A percentile compares a stretch with the other conserved stretches of the same genome.
Conservation (phyloP, 78 protist species). For the Dictyostelium purpureum region DNA sequence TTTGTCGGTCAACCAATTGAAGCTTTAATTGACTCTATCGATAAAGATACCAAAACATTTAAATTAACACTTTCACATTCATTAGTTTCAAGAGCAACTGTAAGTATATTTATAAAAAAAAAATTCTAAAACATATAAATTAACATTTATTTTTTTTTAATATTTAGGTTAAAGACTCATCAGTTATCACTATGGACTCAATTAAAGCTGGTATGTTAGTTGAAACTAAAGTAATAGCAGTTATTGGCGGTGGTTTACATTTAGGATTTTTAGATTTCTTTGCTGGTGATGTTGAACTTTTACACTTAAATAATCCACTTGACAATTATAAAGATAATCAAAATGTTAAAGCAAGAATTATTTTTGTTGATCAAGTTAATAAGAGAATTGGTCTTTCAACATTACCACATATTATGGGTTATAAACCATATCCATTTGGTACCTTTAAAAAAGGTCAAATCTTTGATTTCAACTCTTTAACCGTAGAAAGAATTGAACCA, state of each 20-base stretch:
- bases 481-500: slow-evolving; percentile 10
- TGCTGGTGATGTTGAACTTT: slow-evolving; percentile 37
- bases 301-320: slow-evolving; percentile 29
- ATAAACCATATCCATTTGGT: slow-evolving; percentile 62
- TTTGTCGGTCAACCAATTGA: slow-evolving; percentile 54
- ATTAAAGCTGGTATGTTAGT: slow-evolving; percentile 80
- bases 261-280: slow-evolving; percentile 49
- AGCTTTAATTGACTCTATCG: neutral
- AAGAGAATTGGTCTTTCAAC: slow-evolving; percentile 54
- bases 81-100: slow-evolving; percentile 28
- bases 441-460: slow-evolving; percentile 1
- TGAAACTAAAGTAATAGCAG: slow-evolving; percentile 19
- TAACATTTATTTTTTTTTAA: neutral
- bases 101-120: neutral
- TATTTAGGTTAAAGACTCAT: neutral
- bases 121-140: neutral
- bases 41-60: slow-evolving; percentile 11
- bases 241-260: slow-evolving; percentile 18
- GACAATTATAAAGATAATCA: neutral
- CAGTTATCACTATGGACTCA: slow-evolving; percentile 50
- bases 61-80: slow-evolving; percentile 14
- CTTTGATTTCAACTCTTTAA: neutral
- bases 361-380: slow-evolving; percentile 55
- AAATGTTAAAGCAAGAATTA: slow-evolving; percentile 56
- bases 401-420: slow-evolving; percentile 36